Percentiles rank a stretch among this genome's conserved stretches.
phyloP scores from a whole-genome alignment of 768 basidiomycete genomes.

The Ephemerocybe angulata region DNA sequence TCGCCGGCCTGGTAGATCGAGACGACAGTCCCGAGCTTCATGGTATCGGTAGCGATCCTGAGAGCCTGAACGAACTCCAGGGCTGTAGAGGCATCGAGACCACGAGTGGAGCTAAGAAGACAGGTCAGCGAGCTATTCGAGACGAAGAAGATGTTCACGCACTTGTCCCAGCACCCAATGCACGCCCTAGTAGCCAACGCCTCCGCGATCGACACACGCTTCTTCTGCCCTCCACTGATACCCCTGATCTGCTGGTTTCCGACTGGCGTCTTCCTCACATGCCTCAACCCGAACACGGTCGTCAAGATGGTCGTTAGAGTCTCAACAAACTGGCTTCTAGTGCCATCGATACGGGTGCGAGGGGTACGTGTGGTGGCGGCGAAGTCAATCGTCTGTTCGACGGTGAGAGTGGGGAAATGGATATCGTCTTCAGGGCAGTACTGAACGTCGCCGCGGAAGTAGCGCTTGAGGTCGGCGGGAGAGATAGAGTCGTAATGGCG shows the following conservation, averaged over 20 bases:
- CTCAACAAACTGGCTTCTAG: conserved; percentile 42
- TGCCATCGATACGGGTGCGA: conserved; percentile 40
- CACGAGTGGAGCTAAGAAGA: conserved; percentile 53
- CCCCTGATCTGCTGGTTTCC: conserved; percentile 75
- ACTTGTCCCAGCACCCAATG: conserved; percentile 69
- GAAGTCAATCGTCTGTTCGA: conserved; percentile 70
- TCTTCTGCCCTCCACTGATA: conserved; percentile 73
- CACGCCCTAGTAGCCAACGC: conserved; percentile 52
- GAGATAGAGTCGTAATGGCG: conserved; percentile 76
- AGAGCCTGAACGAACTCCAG: conserved; percentile 68
- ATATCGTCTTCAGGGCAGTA: conserved; percentile 85
- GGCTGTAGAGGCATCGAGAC: conserved; percentile 67
- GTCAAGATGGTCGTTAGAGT: conserved; percentile 50
- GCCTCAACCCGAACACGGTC: conserved; percentile 72
- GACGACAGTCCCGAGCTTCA: conserved; percentile 60
- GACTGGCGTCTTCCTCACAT: conserved; percentile 68
- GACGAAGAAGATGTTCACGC: neutral
- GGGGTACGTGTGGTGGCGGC: conserved; percentile 69
- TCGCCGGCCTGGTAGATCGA: conserved; percentile 85
- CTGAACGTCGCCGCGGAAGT: conserved; percentile 75
- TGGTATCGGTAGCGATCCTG: conserved; percentile 58
- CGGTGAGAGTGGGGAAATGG: conserved; percentile 82
- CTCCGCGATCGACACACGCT: conserved; percentile 78
- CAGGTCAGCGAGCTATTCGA: neutral
- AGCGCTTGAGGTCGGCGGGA: conserved; percentile 56